Evolutionary conservation across 2,329 filamentous ascomycete genomes (phyloP), one percentile per base, ranked within the genome.

Genomic region (Hysterium pulicare): DNA sequence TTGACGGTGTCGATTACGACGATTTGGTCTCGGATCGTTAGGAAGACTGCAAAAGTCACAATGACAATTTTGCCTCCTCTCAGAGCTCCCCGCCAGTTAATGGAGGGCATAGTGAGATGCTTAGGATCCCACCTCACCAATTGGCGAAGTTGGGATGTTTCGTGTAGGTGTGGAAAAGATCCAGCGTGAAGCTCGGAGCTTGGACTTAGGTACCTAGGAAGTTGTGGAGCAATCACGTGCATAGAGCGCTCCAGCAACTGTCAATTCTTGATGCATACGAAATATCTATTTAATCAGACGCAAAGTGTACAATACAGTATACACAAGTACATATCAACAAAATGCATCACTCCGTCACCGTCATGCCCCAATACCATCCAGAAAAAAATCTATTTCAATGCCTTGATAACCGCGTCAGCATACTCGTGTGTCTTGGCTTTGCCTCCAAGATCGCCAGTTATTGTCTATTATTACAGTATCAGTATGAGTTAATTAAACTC

Each of bases 401-500:
- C 75, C 64, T 76, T 75, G 71, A 97, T 96, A 67, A 98, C 96
- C 57, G 93, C 91, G 47, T 79, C 79, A 45, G 93, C 89, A 71
- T 94, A 98, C 77, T 98, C 88, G 74, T 84, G 77, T 46, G 93
- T 98, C 83, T 94, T 95, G 61, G 93, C 81, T 77, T 90, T 95
- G 69, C 93, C 93, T 61, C 93, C 93, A 60, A 98, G 78, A 72
- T 98, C 93, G 62, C 93, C 91, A 24, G 93, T 98, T 71, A 98
- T 83, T 49, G 82, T 72, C 79, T 81, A 60, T 26, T 36, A n/a
- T 13, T 19, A 15, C 22, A 30, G 20, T 13, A 33, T 60, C 52
- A 61, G 56, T 43, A 22, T 16, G 11, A 38, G 20, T 28, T 20
- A 30, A 4, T 23, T 35, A 3, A 28, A n/a, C 11, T 8, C 28